phyloP scores from a whole-genome alignment of 208 protist genomes.

The Crithidia mellificae region DNA sequence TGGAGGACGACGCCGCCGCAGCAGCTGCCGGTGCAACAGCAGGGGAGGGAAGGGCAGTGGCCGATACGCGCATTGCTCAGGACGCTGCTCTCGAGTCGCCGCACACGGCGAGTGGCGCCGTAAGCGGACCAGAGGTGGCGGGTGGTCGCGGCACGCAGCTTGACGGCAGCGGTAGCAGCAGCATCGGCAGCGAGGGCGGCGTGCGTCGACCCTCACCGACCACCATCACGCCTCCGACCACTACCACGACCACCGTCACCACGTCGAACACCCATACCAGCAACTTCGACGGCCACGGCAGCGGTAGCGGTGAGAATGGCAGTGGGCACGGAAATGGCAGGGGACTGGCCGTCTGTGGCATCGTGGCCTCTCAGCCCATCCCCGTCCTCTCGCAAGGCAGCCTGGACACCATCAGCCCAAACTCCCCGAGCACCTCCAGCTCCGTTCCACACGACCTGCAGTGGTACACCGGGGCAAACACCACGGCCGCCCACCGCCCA shows the following conservation, averaged over 20 bases:
- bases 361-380: not conserved
- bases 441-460: conserved; percentile 19
- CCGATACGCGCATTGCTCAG: too few relatives aligned
- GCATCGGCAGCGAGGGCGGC: not conserved
- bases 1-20: too few relatives aligned
- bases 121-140: too few relatives aligned
- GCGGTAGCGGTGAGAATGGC: too few relatives aligned
- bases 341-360: too few relatives aligned
- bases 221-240: too few relatives aligned
- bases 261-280: not conserved
- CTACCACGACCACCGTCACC: not conserved
- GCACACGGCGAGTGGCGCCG: too few relatives aligned
- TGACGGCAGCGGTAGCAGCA: conserved; percentile 1
- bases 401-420: not conserved
- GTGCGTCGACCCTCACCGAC: not conserved
- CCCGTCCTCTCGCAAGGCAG: not conserved
- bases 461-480: conserved; percentile 14
- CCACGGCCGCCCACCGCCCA: not conserved
- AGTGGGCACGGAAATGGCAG: too few relatives aligned
- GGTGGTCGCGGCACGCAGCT: too few relatives aligned
- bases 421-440: not conserved
- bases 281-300: too few relatives aligned
- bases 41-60: not conserved
- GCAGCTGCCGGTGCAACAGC: too few relatives aligned
- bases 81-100: too few relatives aligned